Conservation (phyloP, 768 basidiomycete species). For the Agrocybe praecox region DNA sequence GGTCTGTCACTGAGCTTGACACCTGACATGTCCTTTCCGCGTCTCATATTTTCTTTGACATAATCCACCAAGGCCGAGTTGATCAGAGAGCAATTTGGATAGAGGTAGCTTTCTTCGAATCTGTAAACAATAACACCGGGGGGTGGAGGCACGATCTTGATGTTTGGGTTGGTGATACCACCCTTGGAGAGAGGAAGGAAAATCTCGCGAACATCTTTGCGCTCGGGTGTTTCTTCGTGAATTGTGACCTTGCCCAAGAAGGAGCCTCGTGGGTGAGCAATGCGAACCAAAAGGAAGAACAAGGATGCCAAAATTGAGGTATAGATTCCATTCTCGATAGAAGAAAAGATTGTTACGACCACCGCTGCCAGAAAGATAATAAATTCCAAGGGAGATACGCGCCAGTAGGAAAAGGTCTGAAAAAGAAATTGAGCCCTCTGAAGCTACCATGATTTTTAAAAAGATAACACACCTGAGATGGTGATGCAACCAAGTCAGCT, state of each 20-base stretch:
- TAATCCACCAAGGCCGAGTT: conserved; percentile 80
- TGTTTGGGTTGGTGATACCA: conserved; percentile 63
- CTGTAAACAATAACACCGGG: conserved; percentile 92
- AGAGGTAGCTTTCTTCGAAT: conserved; percentile 88
- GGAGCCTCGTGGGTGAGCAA: conserved; percentile 85
- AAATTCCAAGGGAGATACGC: conserved; percentile 91
- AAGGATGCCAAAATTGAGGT: conserved; percentile 80
- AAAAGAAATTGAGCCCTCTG: not conserved
- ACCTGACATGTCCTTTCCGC: conserved; percentile 72
- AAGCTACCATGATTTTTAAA: not conserved
- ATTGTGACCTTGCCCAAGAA: conserved; percentile 89
- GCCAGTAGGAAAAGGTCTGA: conserved; percentile 88
- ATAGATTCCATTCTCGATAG: conserved; percentile 93
- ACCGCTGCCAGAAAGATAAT: conserved; percentile 88
- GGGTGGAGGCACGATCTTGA: conserved; percentile 76
- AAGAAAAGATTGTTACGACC: conserved; percentile 88
- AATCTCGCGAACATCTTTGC: conserved; percentile 63
- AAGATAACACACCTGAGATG: conserved; percentile 46
- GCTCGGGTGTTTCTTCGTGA: conserved; percentile 36
- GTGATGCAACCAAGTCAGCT: conserved; percentile 84
- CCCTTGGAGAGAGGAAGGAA: conserved; percentile 75
- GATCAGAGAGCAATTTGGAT: conserved; percentile 72
- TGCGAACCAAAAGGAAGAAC: conserved; percentile 78
- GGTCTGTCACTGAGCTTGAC: conserved; percentile 73
- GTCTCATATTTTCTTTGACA: conserved; percentile 75